Base-by-base conservation (phyloP, 1,139 yeast genomes). In the Arxiozyma slooffiae region DNA sequence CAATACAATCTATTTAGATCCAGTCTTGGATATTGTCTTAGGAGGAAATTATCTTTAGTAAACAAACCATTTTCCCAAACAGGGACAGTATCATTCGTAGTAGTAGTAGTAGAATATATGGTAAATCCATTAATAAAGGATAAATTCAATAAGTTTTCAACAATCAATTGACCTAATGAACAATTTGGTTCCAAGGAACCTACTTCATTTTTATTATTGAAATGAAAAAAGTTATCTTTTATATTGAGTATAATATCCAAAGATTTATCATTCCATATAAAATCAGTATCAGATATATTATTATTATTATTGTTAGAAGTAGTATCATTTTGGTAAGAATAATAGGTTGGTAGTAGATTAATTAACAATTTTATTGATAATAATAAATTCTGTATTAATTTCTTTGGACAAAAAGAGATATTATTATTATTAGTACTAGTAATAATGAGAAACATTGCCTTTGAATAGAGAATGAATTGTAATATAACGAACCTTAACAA, bases 1-100 rank as follows among this genome's bases (percentile, higher is more conserved):
- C 86, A 70, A 57, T 86, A 95, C 4, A 81, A 66, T 57, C 95
- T 74, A 63, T 85, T 81, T 30, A 81, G 67, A 55, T 86, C 94
- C 42, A 79, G 60, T 9, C 75, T 72, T 4, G 79, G 71, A 1
- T 71, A 60, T 8, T 70, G 63, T 53, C 76, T 73, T 48, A 23
- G 11, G 68, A 70, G 3, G 55, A 55, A 11, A 53, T 41, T 8
- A 49, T 47, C 38, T 57, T 57, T 39, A 49, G 51, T 54, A 47
- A 53, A 52, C 7, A 61, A 54, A 30, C 64, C 65, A 46, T 55
- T 55, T 45, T 61, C 66, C 65, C 59, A 59, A 21, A 56, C 50
- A 9, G 48, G 47, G 37, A 50, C 50, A 7, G 47, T 43, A 21
- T 56, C 54, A 21, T 53, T 50, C 7, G 52, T 44, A 8, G 50